Percentiles rank a stretch among this genome's conserved stretches.
Conservation (phyloP, 257 asterid species). For the Solanum dulcamara region DNA sequence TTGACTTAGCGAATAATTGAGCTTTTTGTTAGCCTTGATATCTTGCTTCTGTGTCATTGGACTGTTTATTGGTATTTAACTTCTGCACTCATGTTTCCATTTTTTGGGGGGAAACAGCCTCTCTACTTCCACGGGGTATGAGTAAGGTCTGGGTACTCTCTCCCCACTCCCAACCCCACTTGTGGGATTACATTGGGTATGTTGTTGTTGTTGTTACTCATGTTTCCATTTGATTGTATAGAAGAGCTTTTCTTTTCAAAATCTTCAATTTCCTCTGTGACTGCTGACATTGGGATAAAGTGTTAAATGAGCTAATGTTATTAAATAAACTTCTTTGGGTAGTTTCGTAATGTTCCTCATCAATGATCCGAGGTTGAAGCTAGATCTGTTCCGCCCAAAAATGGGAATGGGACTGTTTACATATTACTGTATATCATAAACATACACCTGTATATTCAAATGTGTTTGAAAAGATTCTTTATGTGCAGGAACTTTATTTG, state of each 20-base stretch:
- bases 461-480: neutral
- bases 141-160: neutral
- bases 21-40: neutral
- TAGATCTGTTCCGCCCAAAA: neutral
- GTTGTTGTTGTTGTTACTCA: neutral
- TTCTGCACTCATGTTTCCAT: neutral
- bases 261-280: neutral
- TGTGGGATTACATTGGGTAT: neutral
- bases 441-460: neutral
- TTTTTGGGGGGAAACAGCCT: neutral
- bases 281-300: neutral
- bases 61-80: neutral
- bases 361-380: neutral
- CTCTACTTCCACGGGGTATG: neutral
- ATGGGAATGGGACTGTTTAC: neutral
- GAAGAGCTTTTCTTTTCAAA: neutral
- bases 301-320: neutral
- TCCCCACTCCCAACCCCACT: neutral
- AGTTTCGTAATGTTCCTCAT: neutral
- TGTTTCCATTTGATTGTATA: neutral
- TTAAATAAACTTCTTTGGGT: neutral
- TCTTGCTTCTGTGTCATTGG: neutral
- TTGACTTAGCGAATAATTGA: neutral
- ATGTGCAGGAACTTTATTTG: slow-evolving; percentile 68
- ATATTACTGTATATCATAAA: neutral